Evolutionary conservation across 768 basidiomycete genomes (phyloP).

Genomic region (Serendipita sp.): DNA sequence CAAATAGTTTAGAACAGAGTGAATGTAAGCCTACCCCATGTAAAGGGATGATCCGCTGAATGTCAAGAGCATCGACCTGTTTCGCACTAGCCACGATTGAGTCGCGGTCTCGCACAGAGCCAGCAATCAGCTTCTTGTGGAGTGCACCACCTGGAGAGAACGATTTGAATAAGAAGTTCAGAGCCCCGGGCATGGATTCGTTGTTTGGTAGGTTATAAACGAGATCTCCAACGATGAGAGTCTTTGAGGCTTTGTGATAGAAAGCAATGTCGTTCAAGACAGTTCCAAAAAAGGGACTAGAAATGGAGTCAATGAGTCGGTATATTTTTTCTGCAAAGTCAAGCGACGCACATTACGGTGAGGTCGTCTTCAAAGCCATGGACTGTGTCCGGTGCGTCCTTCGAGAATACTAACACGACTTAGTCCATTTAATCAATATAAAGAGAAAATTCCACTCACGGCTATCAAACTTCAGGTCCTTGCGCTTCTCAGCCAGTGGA

Average conservation of each 20-base stretch:
- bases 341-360: not conserved
- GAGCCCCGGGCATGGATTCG: not conserved
- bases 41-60: slow-evolving; percentile 1
- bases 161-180: not conserved
- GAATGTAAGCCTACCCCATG: not conserved
- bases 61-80: not conserved
- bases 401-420: slow-evolving; percentile 17
- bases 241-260: slow-evolving; percentile 25
- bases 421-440: not conserved
- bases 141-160: not conserved
- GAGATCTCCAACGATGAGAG: slow-evolving; percentile 29
- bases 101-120: not conserved
- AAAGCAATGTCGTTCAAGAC: slow-evolving; percentile 28
- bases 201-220: slow-evolving; percentile 27
- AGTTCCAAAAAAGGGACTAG: slow-evolving; percentile 14
- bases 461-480: slow-evolving; percentile 44
- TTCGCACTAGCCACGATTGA: not conserved
- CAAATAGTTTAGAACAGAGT: not conserved
- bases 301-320: not conserved
- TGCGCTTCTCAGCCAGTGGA: slow-evolving; percentile 36
- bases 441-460: slow-evolving; percentile 13
- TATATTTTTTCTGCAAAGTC: not conserved
- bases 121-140: slow-evolving; percentile 4
- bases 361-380: slow-evolving; percentile 27
- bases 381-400: slow-evolving; percentile 20